Evolutionary conservation across 1,139 yeast genomes (phyloP).

Genomic region (Taiozyma sp.): DNA sequence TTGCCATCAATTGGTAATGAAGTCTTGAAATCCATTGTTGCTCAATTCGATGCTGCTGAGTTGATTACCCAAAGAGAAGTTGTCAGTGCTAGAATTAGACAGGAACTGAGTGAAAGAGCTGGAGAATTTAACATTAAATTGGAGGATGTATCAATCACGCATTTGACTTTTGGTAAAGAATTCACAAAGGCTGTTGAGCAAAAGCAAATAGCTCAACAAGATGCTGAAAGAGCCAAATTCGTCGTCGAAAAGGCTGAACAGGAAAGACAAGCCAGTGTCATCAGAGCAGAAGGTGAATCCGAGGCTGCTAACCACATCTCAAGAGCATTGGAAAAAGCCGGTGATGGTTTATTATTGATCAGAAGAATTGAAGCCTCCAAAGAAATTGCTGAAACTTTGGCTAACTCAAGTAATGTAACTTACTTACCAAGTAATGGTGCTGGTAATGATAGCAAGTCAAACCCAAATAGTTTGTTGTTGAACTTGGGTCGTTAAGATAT

Average conservation of each 20-base stretch:
- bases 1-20: constrained; percentile 97
- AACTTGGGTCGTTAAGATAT: constrained; percentile 47
- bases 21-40: constrained; percentile 90
- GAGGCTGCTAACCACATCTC: constrained; percentile 97
- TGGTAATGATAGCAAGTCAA: constrained; percentile 24
- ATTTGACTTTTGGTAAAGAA: constrained; percentile 95
- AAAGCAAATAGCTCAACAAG: constrained; percentile 99
- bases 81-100: constrained; percentile 84
- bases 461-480: constrained; percentile 42
- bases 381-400: constrained; percentile 87
- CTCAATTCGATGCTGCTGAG: constrained; percentile 98
- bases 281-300: constrained; percentile 99
- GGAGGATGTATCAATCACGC: constrained; percentile 97
- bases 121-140: constrained; percentile 82
- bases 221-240: constrained; percentile 94
- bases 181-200: constrained; percentile 98
- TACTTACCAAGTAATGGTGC: constrained; percentile 62
- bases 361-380: constrained; percentile 96
- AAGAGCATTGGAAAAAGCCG: constrained; percentile 88
- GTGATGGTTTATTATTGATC: constrained; percentile 91
- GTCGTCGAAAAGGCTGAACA: constrained; percentile 97
- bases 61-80: constrained; percentile 95
- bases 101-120: constrained; percentile 81
- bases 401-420: constrained; percentile 81
- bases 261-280: constrained; percentile 90